Evolutionary conservation across 2,329 filamentous ascomycete species (phyloP).

Genomic region (Nigrospora sphaerica): DNA sequence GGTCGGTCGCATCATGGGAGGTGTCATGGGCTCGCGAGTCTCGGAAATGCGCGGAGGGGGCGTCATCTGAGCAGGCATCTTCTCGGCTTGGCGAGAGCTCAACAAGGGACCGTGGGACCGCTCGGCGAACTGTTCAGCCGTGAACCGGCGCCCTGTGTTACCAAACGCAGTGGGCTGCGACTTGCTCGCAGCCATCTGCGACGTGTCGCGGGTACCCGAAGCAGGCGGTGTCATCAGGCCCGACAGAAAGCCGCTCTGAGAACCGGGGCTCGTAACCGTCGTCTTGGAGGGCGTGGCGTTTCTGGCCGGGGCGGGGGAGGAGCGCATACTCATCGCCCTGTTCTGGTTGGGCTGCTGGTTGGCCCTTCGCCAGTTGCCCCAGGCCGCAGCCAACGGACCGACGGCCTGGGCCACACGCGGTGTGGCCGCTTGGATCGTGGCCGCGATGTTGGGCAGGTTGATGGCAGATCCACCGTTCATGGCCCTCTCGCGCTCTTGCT

Average conservation of each 20-base stretch:
- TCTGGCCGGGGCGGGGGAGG: constrained; percentile 31
- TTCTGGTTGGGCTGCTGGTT: constrained; percentile 42
- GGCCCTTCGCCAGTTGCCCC: constrained; percentile 85
- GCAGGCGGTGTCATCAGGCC: constrained; percentile 87
- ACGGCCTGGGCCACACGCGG: constrained; percentile 81
- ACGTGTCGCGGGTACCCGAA: constrained; percentile 60
- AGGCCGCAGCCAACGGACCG: constrained; percentile 76
- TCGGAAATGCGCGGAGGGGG: constrained; percentile 31
- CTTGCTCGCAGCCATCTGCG: constrained; percentile 31
- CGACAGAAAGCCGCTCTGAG: constrained; percentile 57
- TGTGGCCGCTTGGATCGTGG: constrained; percentile 67
- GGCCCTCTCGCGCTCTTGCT: constrained; percentile 85
- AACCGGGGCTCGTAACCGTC: constrained; percentile 38
- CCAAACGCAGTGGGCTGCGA: constrained; percentile 54
- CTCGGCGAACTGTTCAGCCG: constrained; percentile 40
- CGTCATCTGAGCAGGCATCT: constrained; percentile 30
- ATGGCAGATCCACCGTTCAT: constrained; percentile 62
- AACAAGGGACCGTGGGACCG: constrained; percentile 23
- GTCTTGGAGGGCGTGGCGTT: constrained; percentile 48
- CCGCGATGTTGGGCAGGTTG: constrained; percentile 68
- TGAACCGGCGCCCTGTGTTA: constrained; percentile 51
- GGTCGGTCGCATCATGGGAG: constrained; percentile 52
- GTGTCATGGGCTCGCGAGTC: constrained; percentile 42
- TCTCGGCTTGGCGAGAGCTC: constrained; percentile 29
- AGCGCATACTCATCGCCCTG: constrained; percentile 36